These are phyloP conservation scores for Polychaeton citri DNA, from an alignment of 2,329 filamentous ascomycete genomes.

Conservation along the genomic window DNA sequence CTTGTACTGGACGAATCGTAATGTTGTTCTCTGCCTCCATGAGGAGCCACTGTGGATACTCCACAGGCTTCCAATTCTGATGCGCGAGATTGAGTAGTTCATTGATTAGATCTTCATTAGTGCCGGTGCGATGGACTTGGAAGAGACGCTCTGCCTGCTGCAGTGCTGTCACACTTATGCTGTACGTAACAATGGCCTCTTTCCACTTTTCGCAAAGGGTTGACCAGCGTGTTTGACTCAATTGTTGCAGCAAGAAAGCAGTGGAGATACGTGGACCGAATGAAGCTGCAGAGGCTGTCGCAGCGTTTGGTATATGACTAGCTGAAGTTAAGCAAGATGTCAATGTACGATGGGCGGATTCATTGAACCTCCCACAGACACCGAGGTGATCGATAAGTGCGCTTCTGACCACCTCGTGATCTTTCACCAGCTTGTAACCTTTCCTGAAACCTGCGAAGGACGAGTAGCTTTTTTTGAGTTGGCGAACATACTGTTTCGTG, in stretches of 20 bases:
- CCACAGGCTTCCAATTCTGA: conserved; percentile 40
- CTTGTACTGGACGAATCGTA: conserved; percentile 47
- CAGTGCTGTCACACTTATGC: conserved; percentile 28
- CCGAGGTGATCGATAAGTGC: too few species aligned
- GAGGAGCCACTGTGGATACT: conserved; percentile 49
- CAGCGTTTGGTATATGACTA: too few species aligned
- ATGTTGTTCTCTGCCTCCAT: conserved; percentile 54
- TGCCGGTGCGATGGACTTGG: conserved; percentile 5
- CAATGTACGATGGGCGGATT: too few species aligned
- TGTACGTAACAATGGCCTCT: conserved; percentile 30
- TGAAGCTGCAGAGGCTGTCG: too few species aligned
- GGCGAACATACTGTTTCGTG: not conserved
- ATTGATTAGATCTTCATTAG: conserved; percentile 18
- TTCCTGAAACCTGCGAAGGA: not conserved
- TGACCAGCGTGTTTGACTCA: conserved; percentile 24
- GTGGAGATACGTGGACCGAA: conserved; percentile 35
- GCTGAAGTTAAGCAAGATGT: too few species aligned
- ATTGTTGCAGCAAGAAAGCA: conserved; percentile 32
- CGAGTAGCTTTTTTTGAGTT: not conserved
- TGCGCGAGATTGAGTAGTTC: conserved; percentile 40
- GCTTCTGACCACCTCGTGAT: not conserved
- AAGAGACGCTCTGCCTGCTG: conserved; percentile 35
- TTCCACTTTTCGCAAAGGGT: conserved; percentile 25
- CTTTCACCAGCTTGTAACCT: not conserved
- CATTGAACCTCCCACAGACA: too few species aligned